Conservation (phyloP, 345 rosid genomes). For the Clausena lansium region DNA sequence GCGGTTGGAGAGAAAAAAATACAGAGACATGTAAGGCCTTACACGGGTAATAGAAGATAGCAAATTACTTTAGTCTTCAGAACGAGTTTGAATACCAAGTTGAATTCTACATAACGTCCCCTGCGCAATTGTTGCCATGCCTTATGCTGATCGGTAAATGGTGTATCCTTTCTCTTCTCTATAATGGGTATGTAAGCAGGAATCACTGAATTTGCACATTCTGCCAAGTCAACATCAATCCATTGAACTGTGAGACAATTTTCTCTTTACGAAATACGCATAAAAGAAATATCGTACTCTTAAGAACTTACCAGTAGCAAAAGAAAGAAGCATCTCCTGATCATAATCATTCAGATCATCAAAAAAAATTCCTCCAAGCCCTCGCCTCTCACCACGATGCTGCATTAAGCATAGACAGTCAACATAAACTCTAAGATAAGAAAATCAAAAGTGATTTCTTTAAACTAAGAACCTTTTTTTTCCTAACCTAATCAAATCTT, state of each 20-base stretch:
- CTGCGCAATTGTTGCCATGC: slow-evolving; percentile 97
- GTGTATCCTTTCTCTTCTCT: slow-evolving; percentile 74
- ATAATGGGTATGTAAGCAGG: slow-evolving; percentile 92
- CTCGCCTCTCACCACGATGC: slow-evolving; percentile 94
- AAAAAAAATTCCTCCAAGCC: slow-evolving; percentile 97
- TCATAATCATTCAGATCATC: slow-evolving; percentile 91
- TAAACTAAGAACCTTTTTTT: not conserved
- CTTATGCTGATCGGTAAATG: slow-evolving; percentile 76
- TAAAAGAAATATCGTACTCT: not conserved
- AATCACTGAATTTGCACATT: slow-evolving; percentile 88
- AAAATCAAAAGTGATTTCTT: not conserved
- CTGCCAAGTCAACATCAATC: slow-evolving; percentile 38
- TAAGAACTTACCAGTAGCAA: slow-evolving; percentile 72
- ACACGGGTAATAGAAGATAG: not conserved
- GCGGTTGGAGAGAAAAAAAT: not conserved
- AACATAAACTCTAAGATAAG: slow-evolving; percentile 2
- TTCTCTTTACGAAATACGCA: not conserved
- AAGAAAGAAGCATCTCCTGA: slow-evolving; percentile 93
- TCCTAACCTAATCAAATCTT: not conserved
- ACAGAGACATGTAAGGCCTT: slow-evolving; percentile 12
- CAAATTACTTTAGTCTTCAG: not conserved
- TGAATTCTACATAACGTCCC: slow-evolving; percentile 96
- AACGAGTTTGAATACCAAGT: slow-evolving; percentile 58
- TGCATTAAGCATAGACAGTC: slow-evolving; percentile 32
- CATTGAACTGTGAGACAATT: not conserved